A percentile compares a stretch with the other conserved stretches of the same genome.
phyloP scores from a whole-genome alignment of 2,329 filamentous ascomycete species.

The Aspergillus hortae region DNA sequence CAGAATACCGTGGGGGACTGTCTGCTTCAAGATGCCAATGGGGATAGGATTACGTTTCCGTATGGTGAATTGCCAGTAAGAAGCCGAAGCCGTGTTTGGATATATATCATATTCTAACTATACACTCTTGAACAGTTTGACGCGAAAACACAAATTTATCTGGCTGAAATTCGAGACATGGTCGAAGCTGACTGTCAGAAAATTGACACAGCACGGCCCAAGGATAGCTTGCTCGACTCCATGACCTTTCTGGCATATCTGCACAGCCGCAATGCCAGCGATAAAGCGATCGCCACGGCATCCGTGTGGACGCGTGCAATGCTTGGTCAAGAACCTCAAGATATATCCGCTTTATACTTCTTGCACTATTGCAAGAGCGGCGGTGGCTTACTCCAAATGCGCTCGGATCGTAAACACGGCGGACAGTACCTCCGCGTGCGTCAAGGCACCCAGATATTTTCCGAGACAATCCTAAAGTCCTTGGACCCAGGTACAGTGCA shows the following conservation, averaged over 20 bases:
- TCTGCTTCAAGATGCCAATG: conserved; percentile 36
- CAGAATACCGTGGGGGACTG: conserved; percentile 48
- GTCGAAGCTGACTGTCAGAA: conserved; percentile 39
- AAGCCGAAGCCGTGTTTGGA: background rate
- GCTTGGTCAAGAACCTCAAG: conserved; percentile 49
- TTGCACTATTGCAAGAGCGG: conserved; percentile 55
- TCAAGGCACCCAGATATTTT: conserved; percentile 46
- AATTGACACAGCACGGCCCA: conserved; percentile 22
- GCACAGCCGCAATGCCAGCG: conserved; percentile 27
- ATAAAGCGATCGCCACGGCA: conserved; percentile 31
- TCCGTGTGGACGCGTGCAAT: conserved; percentile 50
- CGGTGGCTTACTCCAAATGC: conserved; percentile 51
- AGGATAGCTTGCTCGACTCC: conserved; percentile 29
- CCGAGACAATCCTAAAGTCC: conserved; percentile 33
- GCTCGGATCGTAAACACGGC: conserved; percentile 51
- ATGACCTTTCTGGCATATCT: conserved; percentile 41
- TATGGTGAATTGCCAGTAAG: background rate
- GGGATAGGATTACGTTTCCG: background rate
- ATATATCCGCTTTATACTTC: conserved; percentile 53
- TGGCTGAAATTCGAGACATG: conserved; percentile 33
- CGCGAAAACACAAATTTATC: conserved; percentile 18
- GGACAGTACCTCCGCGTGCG: conserved; percentile 52
- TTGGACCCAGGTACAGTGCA: conserved; percentile 23
- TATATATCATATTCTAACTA: background rate
- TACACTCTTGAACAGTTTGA: conserved; percentile 8